A percentile compares a stretch with the other conserved stretches of the same genome.
Evolutionary conservation across 345 rosid genomes (phyloP).

Genomic region (Kernera saxatilis): DNA sequence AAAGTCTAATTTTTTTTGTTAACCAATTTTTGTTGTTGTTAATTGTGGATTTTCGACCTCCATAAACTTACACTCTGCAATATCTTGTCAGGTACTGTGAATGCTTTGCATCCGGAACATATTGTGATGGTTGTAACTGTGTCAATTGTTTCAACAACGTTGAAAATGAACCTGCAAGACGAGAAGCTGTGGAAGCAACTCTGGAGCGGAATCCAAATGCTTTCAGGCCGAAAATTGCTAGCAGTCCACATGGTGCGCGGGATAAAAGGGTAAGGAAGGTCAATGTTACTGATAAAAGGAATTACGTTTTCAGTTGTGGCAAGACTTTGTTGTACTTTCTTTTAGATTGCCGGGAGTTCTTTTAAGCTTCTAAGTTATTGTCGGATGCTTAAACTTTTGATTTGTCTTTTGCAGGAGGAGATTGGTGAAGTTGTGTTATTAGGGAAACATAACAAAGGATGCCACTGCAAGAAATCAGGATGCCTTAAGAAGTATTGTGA

Average conservation of each 20-base stretch:
- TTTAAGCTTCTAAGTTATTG: not conserved
- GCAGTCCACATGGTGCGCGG: conserved; percentile 82
- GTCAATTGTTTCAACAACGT: conserved; percentile 87
- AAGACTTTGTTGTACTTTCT: not conserved
- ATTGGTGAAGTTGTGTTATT: conserved; percentile 59
- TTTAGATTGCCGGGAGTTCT: not conserved
- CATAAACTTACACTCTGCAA: not conserved
- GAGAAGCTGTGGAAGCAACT: conserved; percentile 92
- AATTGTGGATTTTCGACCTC: not conserved
- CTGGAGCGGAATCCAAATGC: conserved; percentile 97
- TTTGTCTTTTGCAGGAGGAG: conserved; percentile 58
- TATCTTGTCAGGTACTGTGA: conserved; percentile 76
- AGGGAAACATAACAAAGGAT: conserved; percentile 97
- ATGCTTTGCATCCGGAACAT: conserved; percentile 94
- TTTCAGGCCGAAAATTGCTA: conserved; percentile 94
- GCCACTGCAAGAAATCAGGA: conserved; percentile 98
- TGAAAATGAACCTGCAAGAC: conserved; percentile 83
- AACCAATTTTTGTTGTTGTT: not conserved
- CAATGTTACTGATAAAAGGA: not conserved
- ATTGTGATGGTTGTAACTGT: conserved; percentile 99
- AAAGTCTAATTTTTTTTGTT: not conserved
- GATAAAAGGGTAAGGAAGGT: conserved; percentile 54
- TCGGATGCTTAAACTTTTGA: not conserved
- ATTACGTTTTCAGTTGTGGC: not conserved
- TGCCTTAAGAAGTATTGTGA: conserved; percentile 99